Conservation (phyloP, 768 basidiomycete genomes). For the Mycena vulgaris region DNA sequence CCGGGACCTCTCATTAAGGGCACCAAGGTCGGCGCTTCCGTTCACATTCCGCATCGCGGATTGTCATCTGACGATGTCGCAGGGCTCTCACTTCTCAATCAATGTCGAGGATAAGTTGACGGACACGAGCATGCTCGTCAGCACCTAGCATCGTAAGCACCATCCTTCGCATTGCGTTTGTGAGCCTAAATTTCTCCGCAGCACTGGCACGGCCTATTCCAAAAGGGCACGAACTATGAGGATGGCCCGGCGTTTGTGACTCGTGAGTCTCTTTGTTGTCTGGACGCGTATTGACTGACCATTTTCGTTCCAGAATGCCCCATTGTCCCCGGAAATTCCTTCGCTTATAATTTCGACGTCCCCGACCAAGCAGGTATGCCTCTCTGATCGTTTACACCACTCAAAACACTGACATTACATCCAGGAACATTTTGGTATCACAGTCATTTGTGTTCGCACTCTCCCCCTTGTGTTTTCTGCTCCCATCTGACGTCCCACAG, state of each 20-base stretch:
- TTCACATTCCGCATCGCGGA: no score
- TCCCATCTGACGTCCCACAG: not conserved
- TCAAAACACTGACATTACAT: no score
- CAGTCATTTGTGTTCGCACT: slow-evolving; percentile 15
- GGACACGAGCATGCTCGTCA: slow-evolving; percentile 57
- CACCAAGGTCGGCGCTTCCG: slow-evolving; percentile 31
- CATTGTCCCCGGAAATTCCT: slow-evolving; percentile 10
- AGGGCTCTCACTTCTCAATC: slow-evolving; percentile 46
- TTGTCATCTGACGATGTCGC: no score
- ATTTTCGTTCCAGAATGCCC: slow-evolving; percentile 13
- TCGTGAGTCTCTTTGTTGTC: not conserved
- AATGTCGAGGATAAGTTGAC: slow-evolving; percentile 57
- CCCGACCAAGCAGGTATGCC: slow-evolving; percentile 14
- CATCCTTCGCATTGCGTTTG: not conserved
- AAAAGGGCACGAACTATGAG: slow-evolving; percentile 40
- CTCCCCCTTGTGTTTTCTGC: not conserved
- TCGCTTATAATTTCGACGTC: slow-evolving; percentile 14
- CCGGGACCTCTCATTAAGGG: slow-evolving; percentile 39
- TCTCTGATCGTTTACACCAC: no score
- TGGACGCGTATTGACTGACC: no score
- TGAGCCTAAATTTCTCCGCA: slow-evolving; percentile 1
- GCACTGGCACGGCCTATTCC: slow-evolving; percentile 47
- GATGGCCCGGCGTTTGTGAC: slow-evolving; percentile 45
- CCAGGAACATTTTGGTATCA: slow-evolving; percentile 32
- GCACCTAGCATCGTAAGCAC: no score